These are phyloP conservation scores for Chamaenerion angustifolium DNA, from an alignment of 345 rosid species.

Conservation along the genomic window DNA sequence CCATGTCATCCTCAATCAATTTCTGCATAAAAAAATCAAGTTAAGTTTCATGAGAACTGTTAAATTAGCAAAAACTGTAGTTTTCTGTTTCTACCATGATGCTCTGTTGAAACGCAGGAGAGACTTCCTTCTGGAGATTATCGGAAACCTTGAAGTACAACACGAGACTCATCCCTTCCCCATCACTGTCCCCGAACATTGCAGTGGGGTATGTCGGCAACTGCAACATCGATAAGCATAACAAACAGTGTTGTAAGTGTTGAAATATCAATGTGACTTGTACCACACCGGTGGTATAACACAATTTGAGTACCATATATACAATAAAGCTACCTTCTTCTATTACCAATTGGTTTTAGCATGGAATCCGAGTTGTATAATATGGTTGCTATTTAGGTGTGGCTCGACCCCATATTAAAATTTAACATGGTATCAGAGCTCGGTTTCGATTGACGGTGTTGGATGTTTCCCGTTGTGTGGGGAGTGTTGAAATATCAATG, in stretches of 20 bases:
- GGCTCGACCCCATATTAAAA: too few species aligned
- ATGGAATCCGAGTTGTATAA: too few species aligned
- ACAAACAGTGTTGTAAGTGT: neutral
- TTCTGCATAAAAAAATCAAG: conserved; percentile 1
- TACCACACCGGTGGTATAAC: too few species aligned
- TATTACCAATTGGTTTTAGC: too few species aligned
- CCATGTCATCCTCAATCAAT: conserved; percentile 70
- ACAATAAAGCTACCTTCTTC: too few species aligned
- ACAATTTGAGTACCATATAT: too few species aligned
- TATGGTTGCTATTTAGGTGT: too few species aligned
- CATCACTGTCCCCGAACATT: conserved; percentile 80
- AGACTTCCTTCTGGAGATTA: conserved; percentile 42
- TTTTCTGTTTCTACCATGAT: conserved; percentile 39
- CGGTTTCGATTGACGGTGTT: too few species aligned
- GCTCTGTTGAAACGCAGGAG: conserved; percentile 49
- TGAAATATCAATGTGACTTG: too few species aligned
- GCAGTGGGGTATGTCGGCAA: conserved; percentile 88
- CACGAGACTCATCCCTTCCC: conserved; percentile 94
- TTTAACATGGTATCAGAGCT: too few species aligned
- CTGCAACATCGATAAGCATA: conserved; percentile 20
- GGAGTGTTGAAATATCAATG: too few species aligned
- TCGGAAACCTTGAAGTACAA: conserved; percentile 63
- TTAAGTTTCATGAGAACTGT: neutral
- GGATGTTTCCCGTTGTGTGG: too few species aligned
- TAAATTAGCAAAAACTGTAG: neutral